These are phyloP conservation scores for Mollisiaceae sp. DNA, from an alignment of 2,329 filamentous ascomycete species.

Conservation along the genomic window DNA sequence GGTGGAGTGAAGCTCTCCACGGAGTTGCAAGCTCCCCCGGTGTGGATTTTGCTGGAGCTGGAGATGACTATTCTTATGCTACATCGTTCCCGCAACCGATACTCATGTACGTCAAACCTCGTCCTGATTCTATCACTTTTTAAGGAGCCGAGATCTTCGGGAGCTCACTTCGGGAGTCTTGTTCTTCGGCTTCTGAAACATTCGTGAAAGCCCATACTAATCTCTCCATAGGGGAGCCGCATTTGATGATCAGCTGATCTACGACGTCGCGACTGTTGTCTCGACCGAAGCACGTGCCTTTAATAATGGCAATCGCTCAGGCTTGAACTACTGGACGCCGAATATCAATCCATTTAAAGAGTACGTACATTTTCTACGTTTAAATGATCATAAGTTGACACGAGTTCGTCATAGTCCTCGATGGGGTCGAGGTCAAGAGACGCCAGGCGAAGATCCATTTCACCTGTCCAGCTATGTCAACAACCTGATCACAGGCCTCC, in stretches of 20 bases:
- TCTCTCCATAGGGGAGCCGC: too few relatives aligned
- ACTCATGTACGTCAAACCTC: too few relatives aligned
- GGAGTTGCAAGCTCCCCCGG: constrained; percentile 61
- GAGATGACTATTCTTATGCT: constrained; percentile 60
- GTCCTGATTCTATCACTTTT: too few relatives aligned
- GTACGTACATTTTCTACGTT: background rate
- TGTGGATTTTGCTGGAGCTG: constrained; percentile 56
- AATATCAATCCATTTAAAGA: constrained; percentile 70
- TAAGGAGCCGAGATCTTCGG: too few relatives aligned
- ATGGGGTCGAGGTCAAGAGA: constrained; percentile 66
- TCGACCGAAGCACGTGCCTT: constrained; percentile 67
- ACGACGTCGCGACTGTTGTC: constrained; percentile 59
- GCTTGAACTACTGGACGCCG: constrained; percentile 65
- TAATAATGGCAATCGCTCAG: constrained; percentile 62
- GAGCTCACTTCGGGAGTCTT: too few relatives aligned
- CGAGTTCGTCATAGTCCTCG: constrained; percentile 47
- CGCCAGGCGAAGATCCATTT: constrained; percentile 61
- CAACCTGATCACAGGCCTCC: constrained; percentile 58
- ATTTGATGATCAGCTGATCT: constrained; percentile 66
- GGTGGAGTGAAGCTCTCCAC: constrained; percentile 67
- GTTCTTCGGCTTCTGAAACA: too few relatives aligned
- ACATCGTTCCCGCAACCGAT: constrained; percentile 71
- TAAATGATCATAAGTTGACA: background rate
- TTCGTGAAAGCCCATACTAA: too few relatives aligned
- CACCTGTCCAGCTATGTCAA: constrained; percentile 56